Evolutionary conservation across 805 yeast species (phyloP).

Genomic region (Wickerhamomyces rabaulensis): DNA sequence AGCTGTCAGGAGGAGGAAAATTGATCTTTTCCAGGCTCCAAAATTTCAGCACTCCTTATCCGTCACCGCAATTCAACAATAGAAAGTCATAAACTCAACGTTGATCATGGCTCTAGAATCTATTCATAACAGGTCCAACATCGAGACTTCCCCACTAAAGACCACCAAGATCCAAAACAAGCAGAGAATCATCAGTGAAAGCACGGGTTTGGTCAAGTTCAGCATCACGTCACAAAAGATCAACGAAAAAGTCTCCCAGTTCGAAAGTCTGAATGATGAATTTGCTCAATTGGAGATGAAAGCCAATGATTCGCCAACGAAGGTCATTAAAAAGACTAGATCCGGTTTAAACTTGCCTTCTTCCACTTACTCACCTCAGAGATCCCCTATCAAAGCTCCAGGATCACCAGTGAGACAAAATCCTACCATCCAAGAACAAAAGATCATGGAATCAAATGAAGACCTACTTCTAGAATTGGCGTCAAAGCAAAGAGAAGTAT

Average conservation of each 20-base stretch:
- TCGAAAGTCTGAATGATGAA: conserved; percentile 10
- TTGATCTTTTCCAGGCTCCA: not conserved
- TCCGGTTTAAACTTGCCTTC: conserved; percentile 7
- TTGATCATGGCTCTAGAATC: conserved; percentile 6
- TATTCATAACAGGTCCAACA: conserved; percentile 1
- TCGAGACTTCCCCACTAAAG: not conserved
- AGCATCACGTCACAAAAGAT: conserved; percentile 11
- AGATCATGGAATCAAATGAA: conserved; percentile 6
- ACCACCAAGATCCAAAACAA: conserved; percentile 12
- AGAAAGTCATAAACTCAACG: not conserved
- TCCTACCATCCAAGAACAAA: not conserved
- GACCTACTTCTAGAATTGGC: conserved; percentile 36
- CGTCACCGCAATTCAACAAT: too few relatives aligned
- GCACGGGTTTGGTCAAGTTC: conserved; percentile 47
- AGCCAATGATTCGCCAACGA: not conserved
- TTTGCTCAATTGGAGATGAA: conserved; percentile 11
- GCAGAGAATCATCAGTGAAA: conserved; percentile 41
- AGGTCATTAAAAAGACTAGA: conserved; percentile 1
- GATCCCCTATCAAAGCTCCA: not conserved
- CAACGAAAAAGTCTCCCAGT: conserved; percentile 9
- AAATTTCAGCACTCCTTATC: too few relatives aligned
- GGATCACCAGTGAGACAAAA: not conserved
- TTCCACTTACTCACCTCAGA: conserved; percentile 4
- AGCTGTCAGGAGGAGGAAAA: not conserved
- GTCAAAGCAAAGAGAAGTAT: conserved; percentile 46